These are phyloP conservation scores for Conoideocrella luteorostrata DNA, from an alignment of 2,329 filamentous ascomycete species.

Conservation along the genomic window DNA sequence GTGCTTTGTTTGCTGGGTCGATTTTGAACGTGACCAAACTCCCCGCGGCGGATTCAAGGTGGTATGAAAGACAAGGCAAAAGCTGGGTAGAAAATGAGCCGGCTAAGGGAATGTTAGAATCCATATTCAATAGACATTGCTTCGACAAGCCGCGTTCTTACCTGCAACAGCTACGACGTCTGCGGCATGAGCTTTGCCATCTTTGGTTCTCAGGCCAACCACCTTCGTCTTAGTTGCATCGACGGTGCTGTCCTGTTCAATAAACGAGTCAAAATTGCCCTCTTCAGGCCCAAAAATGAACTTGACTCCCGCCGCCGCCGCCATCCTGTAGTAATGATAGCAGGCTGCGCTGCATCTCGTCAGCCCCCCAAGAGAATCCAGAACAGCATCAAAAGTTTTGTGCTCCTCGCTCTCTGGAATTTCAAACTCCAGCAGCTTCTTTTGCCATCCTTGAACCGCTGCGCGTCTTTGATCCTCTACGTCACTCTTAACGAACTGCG, in stretches of 20 bases:
- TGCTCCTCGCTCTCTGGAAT: conserved; percentile 12
- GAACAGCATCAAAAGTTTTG: conserved; percentile 16
- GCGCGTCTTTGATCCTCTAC: conserved; percentile 13
- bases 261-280: conserved; percentile 17
- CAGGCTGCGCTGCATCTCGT: conserved; percentile 17
- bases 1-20: conserved; percentile 12
- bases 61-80: conserved; percentile 20
- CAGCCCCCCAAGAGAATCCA: conserved; percentile 18
- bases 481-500: conserved; percentile 18
- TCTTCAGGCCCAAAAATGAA: conserved; percentile 20
- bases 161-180: conserved; percentile 20
- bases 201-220: conserved; percentile 6
- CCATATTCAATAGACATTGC: too few species aligned
- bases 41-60: conserved; percentile 23
- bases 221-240: not conserved
- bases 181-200: conserved; percentile 14
- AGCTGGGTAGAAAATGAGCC: conserved; percentile 26
- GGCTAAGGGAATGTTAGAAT: conserved; percentile 14
- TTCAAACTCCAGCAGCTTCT: conserved; percentile 17
- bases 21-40: conserved; percentile 23
- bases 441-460: conserved; percentile 13
- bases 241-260: not conserved
- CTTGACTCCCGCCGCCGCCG: conserved; percentile 16
- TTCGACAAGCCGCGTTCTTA: conserved; percentile 10
- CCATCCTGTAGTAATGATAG: conserved; percentile 13